Evolutionary conservation across 2,329 filamentous ascomycete species (phyloP).

Genomic region (Ophiostoma piceae): DNA sequence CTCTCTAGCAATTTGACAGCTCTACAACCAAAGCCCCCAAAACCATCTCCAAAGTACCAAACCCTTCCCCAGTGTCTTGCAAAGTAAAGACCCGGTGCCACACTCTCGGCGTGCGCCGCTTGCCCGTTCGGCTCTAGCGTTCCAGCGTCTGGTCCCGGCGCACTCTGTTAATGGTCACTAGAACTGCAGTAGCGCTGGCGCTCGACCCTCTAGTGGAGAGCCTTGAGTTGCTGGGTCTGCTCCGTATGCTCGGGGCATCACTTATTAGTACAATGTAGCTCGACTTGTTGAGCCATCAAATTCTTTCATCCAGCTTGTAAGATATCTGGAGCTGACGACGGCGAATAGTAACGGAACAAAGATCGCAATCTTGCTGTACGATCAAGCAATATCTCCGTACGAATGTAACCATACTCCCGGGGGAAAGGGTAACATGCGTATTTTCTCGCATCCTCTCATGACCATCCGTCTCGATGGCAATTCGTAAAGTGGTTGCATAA

Average conservation of each 20-base stretch:
- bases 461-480: neutral
- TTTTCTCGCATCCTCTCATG: neutral
- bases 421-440: neutral
- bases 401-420: neutral
- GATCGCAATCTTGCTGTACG: neutral
- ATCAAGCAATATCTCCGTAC: neutral
- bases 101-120: constrained; percentile 20
- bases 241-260: neutral
- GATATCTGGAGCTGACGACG: neutral
- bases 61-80: constrained; percentile 19
- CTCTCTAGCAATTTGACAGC: too few species aligned
- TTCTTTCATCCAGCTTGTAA: neutral
- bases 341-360: neutral
- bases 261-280: neutral
- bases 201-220: constrained; percentile 5
- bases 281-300: neutral
- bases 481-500: constrained; percentile 5
- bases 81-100: constrained; percentile 15
- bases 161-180: neutral
- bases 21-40: neutral
- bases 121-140: constrained; percentile 17
- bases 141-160: constrained; percentile 9
- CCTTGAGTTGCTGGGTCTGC: neutral
- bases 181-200: constrained; percentile 12
- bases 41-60: neutral